Conservation (phyloP, 2,329 filamentous ascomycete species). For the Cladosporium phlei region DNA sequence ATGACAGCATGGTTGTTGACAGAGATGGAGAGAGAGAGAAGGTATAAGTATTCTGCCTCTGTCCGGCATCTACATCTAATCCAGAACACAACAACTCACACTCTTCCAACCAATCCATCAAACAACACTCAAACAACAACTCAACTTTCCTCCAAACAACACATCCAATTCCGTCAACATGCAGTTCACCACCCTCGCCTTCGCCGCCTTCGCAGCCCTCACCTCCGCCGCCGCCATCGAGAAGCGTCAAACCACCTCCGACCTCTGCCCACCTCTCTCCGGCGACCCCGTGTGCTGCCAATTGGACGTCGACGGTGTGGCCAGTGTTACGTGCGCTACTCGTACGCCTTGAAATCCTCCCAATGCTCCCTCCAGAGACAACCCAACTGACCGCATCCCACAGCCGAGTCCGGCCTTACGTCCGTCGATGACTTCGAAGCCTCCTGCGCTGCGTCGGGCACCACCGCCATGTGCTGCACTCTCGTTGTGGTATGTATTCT, state of each 20-base stretch:
- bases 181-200: slow-evolving; percentile 18
- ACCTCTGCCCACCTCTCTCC: slow-evolving; percentile 17
- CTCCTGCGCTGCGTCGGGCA: slow-evolving; percentile 15
- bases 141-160: background rate
- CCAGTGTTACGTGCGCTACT: slow-evolving; percentile 15
- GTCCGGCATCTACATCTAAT: background rate
- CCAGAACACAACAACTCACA: background rate
- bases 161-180: slow-evolving; percentile 12
- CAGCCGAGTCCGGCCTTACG: slow-evolving; percentile 11
- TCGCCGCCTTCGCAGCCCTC: slow-evolving; percentile 16
- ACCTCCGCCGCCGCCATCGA: slow-evolving; percentile 12
- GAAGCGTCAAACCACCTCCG: slow-evolving; percentile 1
- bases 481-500: slow-evolving; percentile 16
- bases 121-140: background rate
- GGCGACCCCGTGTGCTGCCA: slow-evolving; percentile 20
- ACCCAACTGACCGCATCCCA: background rate
- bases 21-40: background rate
- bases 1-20: background rate
- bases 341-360: slow-evolving; percentile 10
- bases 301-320: slow-evolving; percentile 16
- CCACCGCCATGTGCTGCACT: slow-evolving; percentile 19
- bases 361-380: background rate
- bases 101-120: background rate
- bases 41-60: slow-evolving; percentile 1
- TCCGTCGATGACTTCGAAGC: slow-evolving; percentile 12